These are phyloP conservation scores for Leucocoprinus sp. DNA, from an alignment of 768 basidiomycete species.

Conservation along the genomic window DNA sequence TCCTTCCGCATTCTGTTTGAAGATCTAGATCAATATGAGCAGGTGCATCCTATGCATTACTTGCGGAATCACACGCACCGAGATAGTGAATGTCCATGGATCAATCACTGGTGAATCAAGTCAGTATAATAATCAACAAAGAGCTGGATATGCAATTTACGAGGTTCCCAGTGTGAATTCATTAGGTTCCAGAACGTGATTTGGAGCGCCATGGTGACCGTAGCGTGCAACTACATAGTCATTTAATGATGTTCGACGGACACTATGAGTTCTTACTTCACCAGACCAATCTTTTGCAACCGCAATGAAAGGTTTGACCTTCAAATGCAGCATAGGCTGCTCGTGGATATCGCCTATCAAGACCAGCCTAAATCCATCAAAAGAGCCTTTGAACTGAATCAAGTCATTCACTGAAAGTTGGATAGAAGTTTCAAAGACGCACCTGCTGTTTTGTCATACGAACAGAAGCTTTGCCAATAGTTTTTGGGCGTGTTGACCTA, in stretches of 20 bases:
- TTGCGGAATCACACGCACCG: slow-evolving; percentile 31
- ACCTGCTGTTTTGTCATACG: slow-evolving; percentile 78
- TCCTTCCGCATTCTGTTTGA: slow-evolving; percentile 39
- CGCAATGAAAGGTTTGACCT: slow-evolving; percentile 75
- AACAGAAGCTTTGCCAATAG: slow-evolving; percentile 33
- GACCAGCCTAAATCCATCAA: slow-evolving; percentile 89
- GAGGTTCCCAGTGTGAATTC: slow-evolving; percentile 97
- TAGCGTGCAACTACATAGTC: slow-evolving; percentile 63
- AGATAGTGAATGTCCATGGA: slow-evolving; percentile 84
- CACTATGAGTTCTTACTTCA: slow-evolving; percentile 42
- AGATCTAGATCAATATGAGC: slow-evolving; percentile 33
- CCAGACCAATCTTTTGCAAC: slow-evolving; percentile 91
- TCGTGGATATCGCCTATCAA: slow-evolving; percentile 94
- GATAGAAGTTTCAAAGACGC: slow-evolving; percentile 11
- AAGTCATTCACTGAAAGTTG: slow-evolving; percentile 1
- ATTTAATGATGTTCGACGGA: not conserved
- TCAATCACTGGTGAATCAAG: slow-evolving; percentile 64
- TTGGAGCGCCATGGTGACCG: slow-evolving; percentile 70
- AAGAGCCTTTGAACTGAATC: slow-evolving; percentile 66
- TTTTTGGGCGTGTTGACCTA: slow-evolving; percentile 3
- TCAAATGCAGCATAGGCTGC: slow-evolving; percentile 86
- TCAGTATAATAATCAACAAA: not conserved
- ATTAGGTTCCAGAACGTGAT: slow-evolving; percentile 96
- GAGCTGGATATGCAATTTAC: slow-evolving; percentile 31
- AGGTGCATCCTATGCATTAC: not conserved